These are phyloP conservation scores for Glomus cerebriforme DNA, from an alignment of 192 early-diverging fungal species.

Conservation along the genomic window DNA sequence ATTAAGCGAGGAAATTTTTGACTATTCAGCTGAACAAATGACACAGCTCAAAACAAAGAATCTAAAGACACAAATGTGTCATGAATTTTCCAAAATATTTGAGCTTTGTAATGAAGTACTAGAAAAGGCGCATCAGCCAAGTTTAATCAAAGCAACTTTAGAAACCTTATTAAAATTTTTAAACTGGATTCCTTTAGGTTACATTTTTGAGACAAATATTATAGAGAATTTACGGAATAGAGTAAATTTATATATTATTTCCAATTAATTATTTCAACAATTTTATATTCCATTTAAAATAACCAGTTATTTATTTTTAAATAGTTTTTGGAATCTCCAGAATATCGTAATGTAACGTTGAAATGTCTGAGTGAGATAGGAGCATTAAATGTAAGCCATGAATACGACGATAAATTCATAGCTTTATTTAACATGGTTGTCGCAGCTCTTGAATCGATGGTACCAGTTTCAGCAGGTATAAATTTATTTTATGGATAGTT, in stretches of 20 bases:
- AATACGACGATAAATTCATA: conserved; percentile 87
- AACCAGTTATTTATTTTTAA: not conserved
- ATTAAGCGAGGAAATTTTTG: conserved; percentile 96
- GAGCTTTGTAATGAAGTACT: conserved; percentile 93
- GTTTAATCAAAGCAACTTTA: conserved; percentile 88
- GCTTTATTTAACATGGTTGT: conserved; percentile 86
- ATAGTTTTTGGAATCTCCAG: conserved; percentile 82
- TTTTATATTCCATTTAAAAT: not conserved
- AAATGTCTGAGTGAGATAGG: conserved; percentile 99
- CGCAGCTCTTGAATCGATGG: conserved; percentile 62
- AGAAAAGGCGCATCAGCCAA: conserved; percentile 86
- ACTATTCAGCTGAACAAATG: conserved; percentile 98
- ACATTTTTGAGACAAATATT: conserved; percentile 95
- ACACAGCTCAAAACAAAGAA: conserved; percentile 92
- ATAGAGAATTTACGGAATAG: conserved; percentile 81
- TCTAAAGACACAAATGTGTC: conserved; percentile 93
- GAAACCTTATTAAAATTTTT: conserved; percentile 95
- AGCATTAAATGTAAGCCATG: conserved; percentile 71
- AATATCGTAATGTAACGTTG: conserved; percentile 90
- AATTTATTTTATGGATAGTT: not conserved
- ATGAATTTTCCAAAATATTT: conserved; percentile 95
- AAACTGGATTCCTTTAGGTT: conserved; percentile 98
- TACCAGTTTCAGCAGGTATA: conserved; percentile 70
- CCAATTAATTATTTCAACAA: not conserved
- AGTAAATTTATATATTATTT: conserved; percentile 46